Evolutionary conservation across 148 eudicot genomes (phyloP), one percentile per base, ranked within the genome.

Genomic region (Diospyros lotus): DNA sequence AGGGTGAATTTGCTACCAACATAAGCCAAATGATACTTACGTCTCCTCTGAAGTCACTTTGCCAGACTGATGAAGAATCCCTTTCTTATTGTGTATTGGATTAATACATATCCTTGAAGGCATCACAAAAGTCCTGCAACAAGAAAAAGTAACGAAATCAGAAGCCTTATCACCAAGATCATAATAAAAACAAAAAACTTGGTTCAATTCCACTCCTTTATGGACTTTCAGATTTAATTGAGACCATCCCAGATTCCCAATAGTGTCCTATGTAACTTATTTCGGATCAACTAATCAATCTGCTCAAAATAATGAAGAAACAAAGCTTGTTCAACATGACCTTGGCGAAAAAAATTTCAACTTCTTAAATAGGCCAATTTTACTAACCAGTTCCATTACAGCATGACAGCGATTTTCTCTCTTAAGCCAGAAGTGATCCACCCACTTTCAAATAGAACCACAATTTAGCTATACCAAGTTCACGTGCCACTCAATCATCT

Each of bases 41-140:
- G 76, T 86, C 76, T 88, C 91, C 77, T 88, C 96, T 58, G 87
- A 80, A 83, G 64, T 84, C 56, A 83, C 60, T 66, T 77, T 79
- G 66, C 64, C 73, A 15, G 94, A 69, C 64, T 84, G 87, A 81
- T 87, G 91, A 77, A 90, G 87, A 76, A 87, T 75, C 69, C 92
- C 97, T 78, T 90, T 92, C 76, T 87, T 84, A 81, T 95, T 95
- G 83, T 95, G 98, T 72, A 85, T 80, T 46, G 97, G 98, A 74
- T 90, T 95, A 68, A 95, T 89, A 84, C 98, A 95, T 90, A 95
- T 92, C 81, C 97, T 82, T 51, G 96, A 87, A 78, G 98, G 98
- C 94, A 95, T 89, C 82, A 95, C 98, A 81, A 95, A 95, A 50
- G 94, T 95, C 81, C 98, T 95, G 86, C 82, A 81, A 56, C 53